A percentile compares a stretch with the other conserved stretches of the same genome.
Conservation (phyloP, 2,329 filamentous ascomycete genomes). For the Neonectria coccinea region DNA sequence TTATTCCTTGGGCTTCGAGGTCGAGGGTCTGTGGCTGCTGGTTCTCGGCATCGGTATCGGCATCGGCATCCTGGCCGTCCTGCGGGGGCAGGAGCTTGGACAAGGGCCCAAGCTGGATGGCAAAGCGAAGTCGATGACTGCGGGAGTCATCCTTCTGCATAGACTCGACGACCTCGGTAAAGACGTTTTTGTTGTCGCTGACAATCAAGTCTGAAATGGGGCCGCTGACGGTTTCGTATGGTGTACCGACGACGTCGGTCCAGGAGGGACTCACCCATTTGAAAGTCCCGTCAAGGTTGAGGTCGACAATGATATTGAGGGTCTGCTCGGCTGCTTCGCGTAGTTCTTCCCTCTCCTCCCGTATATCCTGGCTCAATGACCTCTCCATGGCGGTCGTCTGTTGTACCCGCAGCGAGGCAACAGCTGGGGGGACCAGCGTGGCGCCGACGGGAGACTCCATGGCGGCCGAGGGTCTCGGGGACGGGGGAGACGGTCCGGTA, state of each 20-base stretch:
- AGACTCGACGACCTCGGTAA: slow-evolving; percentile 84
- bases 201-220: slow-evolving; percentile 84
- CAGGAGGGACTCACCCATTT: slow-evolving; percentile 98
- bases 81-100: slow-evolving; percentile 71
- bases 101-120: slow-evolving; percentile 74
- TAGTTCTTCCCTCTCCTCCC: slow-evolving; percentile 91
- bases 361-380: slow-evolving; percentile 87
- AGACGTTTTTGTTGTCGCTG: slow-evolving; percentile 81
- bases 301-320: slow-evolving; percentile 93
- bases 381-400: slow-evolving; percentile 68
- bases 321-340: slow-evolving; percentile 97
- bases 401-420: slow-evolving; percentile 64
- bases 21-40: slow-evolving; percentile 67
- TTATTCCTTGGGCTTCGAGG: slow-evolving; percentile 96
- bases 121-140: slow-evolving; percentile 89
- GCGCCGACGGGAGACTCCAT: slow-evolving; percentile 56
- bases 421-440: slow-evolving; percentile 64
- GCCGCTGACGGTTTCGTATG: slow-evolving; percentile 78
- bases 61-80: slow-evolving; percentile 51
- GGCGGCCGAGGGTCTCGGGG: slow-evolving; percentile 25
- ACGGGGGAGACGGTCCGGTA: slow-evolving; percentile 1
- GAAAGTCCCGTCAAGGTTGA: slow-evolving; percentile 89
- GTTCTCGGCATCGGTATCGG: slow-evolving; percentile 48
- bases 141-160: slow-evolving; percentile 94
- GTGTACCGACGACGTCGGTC: slow-evolving; percentile 90